Conservation (phyloP, 192 early-diverging fungal species). For the Rhizophagus prolifer region DNA sequence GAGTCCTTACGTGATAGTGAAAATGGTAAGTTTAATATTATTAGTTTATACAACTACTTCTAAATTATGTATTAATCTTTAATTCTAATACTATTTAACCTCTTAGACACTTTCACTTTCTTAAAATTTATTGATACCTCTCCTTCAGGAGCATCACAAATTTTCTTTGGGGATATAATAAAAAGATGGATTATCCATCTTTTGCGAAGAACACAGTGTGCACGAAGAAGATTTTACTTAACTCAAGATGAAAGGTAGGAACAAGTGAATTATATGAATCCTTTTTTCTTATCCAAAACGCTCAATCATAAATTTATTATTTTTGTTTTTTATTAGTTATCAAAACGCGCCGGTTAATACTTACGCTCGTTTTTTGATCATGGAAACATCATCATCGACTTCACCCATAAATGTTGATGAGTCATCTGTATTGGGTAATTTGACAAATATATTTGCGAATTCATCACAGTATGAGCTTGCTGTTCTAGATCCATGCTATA, state of each 20-base stretch:
- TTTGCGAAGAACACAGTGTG: conserved; percentile 28
- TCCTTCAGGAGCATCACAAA: conserved; percentile 44
- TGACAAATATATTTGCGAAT: conserved; percentile 37
- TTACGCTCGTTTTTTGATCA: conserved; percentile 46
- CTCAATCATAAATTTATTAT: neutral
- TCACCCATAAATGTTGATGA: conserved; percentile 28
- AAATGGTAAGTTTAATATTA: conserved; percentile 30
- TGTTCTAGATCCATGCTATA: conserved; percentile 36
- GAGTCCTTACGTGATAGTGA: conserved; percentile 42
- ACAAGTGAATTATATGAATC: neutral
- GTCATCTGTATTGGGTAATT: conserved; percentile 26
- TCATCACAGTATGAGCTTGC: conserved; percentile 13
- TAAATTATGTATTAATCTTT: neutral
- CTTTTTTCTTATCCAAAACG: neutral
- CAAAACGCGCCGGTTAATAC: conserved; percentile 38
- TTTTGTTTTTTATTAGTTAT: conserved; percentile 18
- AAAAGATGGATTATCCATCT: conserved; percentile 46
- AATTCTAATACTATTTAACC: conserved; percentile 14
- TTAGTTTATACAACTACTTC: neutral
- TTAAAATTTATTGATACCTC: conserved; percentile 52
- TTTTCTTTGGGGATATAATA: conserved; percentile 41
- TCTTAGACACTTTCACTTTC: conserved; percentile 54
- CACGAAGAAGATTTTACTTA: conserved; percentile 38
- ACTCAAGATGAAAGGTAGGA: conserved; percentile 20
- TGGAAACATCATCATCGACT: conserved; percentile 30